Conservation (phyloP, 805 yeast species). For the Wickerhamiella kurtzmanii region DNA sequence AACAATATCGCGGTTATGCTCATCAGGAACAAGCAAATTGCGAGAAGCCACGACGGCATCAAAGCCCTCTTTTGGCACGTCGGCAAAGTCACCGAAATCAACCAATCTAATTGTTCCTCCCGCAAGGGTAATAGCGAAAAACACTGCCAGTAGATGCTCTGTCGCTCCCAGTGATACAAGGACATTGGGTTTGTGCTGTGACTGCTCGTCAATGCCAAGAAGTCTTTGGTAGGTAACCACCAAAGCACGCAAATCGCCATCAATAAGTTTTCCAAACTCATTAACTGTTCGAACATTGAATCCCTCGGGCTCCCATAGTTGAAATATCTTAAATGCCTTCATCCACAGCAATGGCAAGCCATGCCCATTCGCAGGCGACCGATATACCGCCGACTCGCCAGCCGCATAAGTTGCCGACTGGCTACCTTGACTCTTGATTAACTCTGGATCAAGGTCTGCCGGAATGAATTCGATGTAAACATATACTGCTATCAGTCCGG, state of each 20-base stretch:
- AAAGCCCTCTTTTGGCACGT: neutral
- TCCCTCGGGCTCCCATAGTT: conserved; percentile 30
- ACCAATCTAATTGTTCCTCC: conserved; percentile 5
- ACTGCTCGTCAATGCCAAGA: neutral
- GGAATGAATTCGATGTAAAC: conserved; percentile 18
- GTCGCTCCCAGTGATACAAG: neutral
- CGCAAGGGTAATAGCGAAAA: conserved; percentile 15
- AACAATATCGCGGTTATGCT: neutral
- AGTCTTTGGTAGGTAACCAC: neutral
- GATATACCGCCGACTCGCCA: conserved; percentile 61
- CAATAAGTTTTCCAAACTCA: conserved; percentile 4
- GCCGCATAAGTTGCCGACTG: conserved; percentile 48
- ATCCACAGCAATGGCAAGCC: conserved; percentile 27
- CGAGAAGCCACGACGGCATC: conserved; percentile 3
- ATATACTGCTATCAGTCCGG: conserved; percentile 11
- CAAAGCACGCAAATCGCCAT: conserved; percentile 6
- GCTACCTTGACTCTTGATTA: conserved; percentile 42
- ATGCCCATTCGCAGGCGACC: conserved; percentile 62
- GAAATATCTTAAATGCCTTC: conserved; percentile 56
- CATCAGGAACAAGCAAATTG: conserved; percentile 3
- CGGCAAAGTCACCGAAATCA: conserved; percentile 2
- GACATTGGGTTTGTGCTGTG: neutral
- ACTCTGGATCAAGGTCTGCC: conserved; percentile 26
- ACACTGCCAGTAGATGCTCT: conserved; percentile 8
- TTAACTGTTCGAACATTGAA: conserved; percentile 7